Base-by-base conservation (phyloP, 768 basidiomycete species). In the Cubamyces sp. region DNA sequence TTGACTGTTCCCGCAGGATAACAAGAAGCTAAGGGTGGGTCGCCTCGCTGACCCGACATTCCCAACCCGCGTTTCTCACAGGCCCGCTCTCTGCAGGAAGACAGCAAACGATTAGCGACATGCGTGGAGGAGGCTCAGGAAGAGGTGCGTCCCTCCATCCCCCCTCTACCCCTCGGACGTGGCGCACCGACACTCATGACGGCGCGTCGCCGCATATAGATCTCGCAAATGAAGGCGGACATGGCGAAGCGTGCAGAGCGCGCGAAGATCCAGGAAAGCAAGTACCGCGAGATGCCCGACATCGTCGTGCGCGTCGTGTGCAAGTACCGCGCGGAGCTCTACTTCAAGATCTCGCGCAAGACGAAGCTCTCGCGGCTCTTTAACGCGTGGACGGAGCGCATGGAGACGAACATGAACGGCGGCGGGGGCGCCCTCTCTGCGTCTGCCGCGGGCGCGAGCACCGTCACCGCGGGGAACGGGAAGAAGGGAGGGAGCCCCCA, bases 341-440 rank as follows among this genome's bases (percentile, higher is more conserved):
- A 91, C 79, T 95, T 95, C 84, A 94, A 93, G 75, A 92, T 95
- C 66, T 91, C 91, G 9, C 88, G 93, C 73, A 94, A 94, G 76
- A 92, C 91, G 26, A 94, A 92, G 72, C 79, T 95, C 37, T 86
- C 87, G 57, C 83, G 89, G 57, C 80, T 94, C 58, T 92, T 94
- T 74, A 88, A 86, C 68, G 90, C 92, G 30, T 94, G 92, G 92
- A 92, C 91, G 26, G 90, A 91, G 53, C 82, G 92, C 64, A 95
- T 95, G 93, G 92, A 92, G 72, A 65, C 65, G 37, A 68, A 64
- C 54, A 54, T 48, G 23, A 41, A 30, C 53, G 55, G 48, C 28
- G 37, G 50, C 43, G 54, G 14, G 21, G 7, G 34, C 9, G 34
- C 34, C 11, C 6, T 11, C 6, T 34, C 34, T 34, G 34, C 54